phyloP scores from a whole-genome alignment of 2,329 filamentous ascomycete species.

The Aaosphaeria arxii region DNA sequence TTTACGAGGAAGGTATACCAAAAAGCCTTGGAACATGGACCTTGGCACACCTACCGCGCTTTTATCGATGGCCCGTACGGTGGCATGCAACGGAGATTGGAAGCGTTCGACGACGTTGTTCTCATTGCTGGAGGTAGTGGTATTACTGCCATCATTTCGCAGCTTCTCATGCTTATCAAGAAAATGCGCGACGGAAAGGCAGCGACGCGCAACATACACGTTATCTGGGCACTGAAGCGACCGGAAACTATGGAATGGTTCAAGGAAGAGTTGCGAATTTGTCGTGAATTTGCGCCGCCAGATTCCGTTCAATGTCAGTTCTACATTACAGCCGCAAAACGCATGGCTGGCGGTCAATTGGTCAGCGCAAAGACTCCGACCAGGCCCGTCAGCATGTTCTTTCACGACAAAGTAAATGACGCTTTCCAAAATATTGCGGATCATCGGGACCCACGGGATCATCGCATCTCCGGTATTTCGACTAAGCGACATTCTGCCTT shows the following conservation, averaged over 20 bases:
- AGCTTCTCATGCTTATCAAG: conserved; percentile 91
- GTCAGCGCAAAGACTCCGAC: conserved; percentile 52
- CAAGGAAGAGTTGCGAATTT: conserved; percentile 88
- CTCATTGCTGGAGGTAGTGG: conserved; percentile 92
- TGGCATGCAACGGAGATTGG: conserved; percentile 84
- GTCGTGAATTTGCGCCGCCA: conserved; percentile 81
- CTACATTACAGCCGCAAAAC: conserved; percentile 79
- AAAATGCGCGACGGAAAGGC: conserved; percentile 93
- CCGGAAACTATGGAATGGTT: conserved; percentile 98
- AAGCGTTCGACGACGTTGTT: conserved; percentile 90
- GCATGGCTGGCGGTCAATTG: conserved; percentile 46
- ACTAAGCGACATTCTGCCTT: conserved; percentile 71
- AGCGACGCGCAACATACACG: conserved; percentile 83
- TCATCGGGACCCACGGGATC: conserved; percentile 62
- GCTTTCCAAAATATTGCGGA: conserved; percentile 84
- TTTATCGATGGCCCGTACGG: conserved; percentile 95
- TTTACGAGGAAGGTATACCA: conserved; percentile 86
- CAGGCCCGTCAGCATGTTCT: conserved; percentile 66
- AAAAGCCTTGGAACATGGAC: conserved; percentile 78
- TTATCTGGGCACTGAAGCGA: conserved; percentile 90
- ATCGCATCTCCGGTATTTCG: conserved; percentile 41
- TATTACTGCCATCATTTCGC: conserved; percentile 89
- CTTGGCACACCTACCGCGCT: conserved; percentile 86
- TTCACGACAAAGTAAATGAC: conserved; percentile 84
- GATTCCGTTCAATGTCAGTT: conserved; percentile 92